A percentile compares a stretch with the other conserved stretches of the same genome.
Evolutionary conservation across 441 rosid genomes (phyloP).

Genomic region (Brassica balearica): DNA sequence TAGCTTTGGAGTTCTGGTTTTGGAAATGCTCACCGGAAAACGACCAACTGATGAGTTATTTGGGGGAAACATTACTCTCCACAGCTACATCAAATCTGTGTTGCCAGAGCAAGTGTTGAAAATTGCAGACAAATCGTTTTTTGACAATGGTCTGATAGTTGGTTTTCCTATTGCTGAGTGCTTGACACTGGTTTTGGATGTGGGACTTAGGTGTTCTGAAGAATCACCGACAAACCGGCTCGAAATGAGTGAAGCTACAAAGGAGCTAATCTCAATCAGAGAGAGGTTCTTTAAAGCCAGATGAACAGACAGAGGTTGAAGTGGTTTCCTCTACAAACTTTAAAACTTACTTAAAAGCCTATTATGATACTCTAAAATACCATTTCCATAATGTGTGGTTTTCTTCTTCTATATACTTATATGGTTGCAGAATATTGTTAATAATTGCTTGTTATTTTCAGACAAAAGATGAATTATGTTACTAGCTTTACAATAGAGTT

Average conservation of each 20-base stretch:
- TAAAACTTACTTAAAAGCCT: not conserved
- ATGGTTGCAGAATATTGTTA: not conserved
- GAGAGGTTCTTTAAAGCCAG: slow-evolving; percentile 19
- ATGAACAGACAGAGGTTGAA: not conserved
- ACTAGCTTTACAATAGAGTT: not conserved
- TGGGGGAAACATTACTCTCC: slow-evolving; percentile 18
- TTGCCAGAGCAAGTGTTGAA: slow-evolving; percentile 20
- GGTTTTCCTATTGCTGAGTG: slow-evolving; percentile 19
- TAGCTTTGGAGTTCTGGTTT: slow-evolving; percentile 43
- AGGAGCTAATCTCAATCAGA: slow-evolving; percentile 17
- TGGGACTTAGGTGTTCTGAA: slow-evolving; percentile 25
- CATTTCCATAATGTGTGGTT: not conserved
- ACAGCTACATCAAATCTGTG: slow-evolving; percentile 15
- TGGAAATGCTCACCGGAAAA: slow-evolving; percentile 46
- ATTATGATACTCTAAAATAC: not conserved
- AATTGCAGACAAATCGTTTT: slow-evolving; percentile 35
- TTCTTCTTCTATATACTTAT: not conserved
- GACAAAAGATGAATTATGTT: not conserved
- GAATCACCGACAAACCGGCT: not conserved
- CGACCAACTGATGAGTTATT: slow-evolving; percentile 42
- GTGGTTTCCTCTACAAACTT: not conserved
- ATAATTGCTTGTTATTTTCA: not conserved
- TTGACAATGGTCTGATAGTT: not conserved
- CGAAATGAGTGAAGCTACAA: not conserved
- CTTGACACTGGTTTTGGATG: slow-evolving; percentile 8